Evolutionary conservation across 148 eudicot species (phyloP).

Genomic region (Rhododendron ferrugineum): DNA sequence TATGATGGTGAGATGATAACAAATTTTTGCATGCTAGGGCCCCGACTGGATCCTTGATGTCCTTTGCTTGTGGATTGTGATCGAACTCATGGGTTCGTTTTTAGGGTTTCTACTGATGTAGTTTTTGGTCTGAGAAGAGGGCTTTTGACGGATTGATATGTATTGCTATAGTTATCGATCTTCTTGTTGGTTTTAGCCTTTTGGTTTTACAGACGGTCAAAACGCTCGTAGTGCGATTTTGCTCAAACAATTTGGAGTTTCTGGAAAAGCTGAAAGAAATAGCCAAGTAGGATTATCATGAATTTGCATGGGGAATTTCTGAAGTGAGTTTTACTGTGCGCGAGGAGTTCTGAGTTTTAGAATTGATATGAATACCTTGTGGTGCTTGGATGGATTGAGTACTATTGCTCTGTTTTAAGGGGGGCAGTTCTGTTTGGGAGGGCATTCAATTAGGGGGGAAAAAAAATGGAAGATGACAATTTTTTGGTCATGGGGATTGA

Average conservation of each 20-base stretch:
- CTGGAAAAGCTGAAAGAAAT: neutral
- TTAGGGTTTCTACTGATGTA: neutral
- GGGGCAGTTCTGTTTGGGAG: constrained; percentile 9
- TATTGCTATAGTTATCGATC: neutral
- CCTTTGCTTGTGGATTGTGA: neutral
- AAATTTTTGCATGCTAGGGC: neutral
- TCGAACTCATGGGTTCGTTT: neutral
- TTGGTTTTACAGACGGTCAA: neutral
- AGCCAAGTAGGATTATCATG: neutral
- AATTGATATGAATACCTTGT: neutral
- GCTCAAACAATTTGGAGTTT: neutral
- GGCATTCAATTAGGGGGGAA: neutral
- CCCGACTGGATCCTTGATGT: neutral
- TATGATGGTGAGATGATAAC: neutral
- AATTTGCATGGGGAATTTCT: neutral
- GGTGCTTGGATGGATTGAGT: neutral
- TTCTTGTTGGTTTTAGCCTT: neutral
- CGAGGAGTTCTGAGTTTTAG: neutral
- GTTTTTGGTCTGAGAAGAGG: neutral
- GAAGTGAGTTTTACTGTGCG: neutral
- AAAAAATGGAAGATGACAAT: constrained; percentile 29
- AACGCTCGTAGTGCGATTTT: neutral
- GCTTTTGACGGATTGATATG: neutral
- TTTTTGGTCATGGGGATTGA: constrained; percentile 22
- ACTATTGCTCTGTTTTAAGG: neutral